Percentiles rank a stretch among this genome's conserved stretches.
phyloP scores from a whole-genome alignment of 2,329 filamentous ascomycete genomes.

The Nannizzia gypsea region DNA sequence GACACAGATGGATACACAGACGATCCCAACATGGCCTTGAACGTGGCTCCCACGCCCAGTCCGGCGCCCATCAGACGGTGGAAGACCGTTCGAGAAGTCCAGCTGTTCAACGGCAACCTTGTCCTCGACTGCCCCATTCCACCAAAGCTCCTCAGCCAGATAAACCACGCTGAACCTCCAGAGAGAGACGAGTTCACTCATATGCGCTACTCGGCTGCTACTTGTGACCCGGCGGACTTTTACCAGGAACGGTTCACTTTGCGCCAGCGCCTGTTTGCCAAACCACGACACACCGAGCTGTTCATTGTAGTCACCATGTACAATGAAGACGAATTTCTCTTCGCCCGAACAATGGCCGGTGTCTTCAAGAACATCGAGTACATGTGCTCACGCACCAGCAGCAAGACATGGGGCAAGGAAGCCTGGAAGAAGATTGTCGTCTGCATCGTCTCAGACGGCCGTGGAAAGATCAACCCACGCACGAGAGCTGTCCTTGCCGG shows the following conservation, averaged over 20 bases:
- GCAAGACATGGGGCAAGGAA: conserved; percentile 96
- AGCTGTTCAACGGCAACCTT: conserved; percentile 89
- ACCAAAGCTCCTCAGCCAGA: conserved; percentile 71
- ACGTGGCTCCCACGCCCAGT: conserved; percentile 33
- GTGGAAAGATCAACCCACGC: conserved; percentile 88
- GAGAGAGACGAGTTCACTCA: conserved; percentile 72
- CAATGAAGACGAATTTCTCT: conserved; percentile 94
- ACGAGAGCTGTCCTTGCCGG: conserved; percentile 82
- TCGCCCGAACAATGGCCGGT: conserved; percentile 88
- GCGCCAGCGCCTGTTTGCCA: conserved; percentile 82
- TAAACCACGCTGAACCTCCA: conserved; percentile 64
- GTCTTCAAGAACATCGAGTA: conserved; percentile 98
- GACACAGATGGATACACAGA: conserved; percentile 33
- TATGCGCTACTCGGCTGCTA: conserved; percentile 85
- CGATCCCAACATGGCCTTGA: conserved; percentile 19
- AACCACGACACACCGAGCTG: conserved; percentile 81
- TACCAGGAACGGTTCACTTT: conserved; percentile 82
- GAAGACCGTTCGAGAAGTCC: conserved; percentile 99
- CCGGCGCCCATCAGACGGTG: conserved; percentile 64
- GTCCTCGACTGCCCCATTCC: conserved; percentile 95
- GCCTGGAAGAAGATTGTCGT: conserved; percentile 99
- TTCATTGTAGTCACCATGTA: conserved; percentile 99
- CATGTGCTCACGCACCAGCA: conserved; percentile 87
- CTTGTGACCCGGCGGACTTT: conserved; percentile 83
- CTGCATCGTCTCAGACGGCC: conserved; percentile 90